Conservation (phyloP, 768 basidiomycete genomes). For the Lactarius hatsudake region DNA sequence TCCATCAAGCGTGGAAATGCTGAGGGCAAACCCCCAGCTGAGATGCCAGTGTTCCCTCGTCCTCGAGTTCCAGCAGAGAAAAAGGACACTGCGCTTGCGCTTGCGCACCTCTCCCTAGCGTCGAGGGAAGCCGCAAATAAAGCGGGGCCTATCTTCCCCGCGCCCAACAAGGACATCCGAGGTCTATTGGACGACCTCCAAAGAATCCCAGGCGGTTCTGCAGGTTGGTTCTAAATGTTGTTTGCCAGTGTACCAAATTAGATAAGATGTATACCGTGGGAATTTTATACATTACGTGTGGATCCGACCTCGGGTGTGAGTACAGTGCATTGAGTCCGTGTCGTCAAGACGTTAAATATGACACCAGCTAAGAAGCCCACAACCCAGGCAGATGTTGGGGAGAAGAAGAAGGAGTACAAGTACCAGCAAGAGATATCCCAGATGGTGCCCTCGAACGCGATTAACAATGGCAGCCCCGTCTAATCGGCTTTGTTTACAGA, state of each 20-base stretch:
- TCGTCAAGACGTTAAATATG: slow-evolving; percentile 9
- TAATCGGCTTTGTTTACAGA: slow-evolving; percentile 43
- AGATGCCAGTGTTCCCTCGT: background rate
- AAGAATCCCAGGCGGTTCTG: background rate
- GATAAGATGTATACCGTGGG: background rate
- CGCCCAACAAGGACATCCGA: slow-evolving; percentile 6
- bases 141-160: slow-evolving; percentile 3
- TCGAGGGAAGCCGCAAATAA: background rate
- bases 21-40: background rate
- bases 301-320: background rate
- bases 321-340: background rate
- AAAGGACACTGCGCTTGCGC: slow-evolving; percentile 1
- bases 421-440: slow-evolving; percentile 91
- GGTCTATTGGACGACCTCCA: background rate
- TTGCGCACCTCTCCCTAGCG: slow-evolving; percentile 10
- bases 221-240: background rate
- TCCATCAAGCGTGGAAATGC: slow-evolving; percentile 6
- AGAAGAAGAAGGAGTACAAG: slow-evolving; percentile 63
- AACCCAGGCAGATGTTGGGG: slow-evolving; percentile 10
- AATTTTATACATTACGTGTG: background rate
- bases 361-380: slow-evolving; percentile 27
- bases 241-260: background rate
- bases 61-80: background rate
- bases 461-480: background rate
- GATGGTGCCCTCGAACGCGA: slow-evolving; percentile 54